phyloP scores from a whole-genome alignment of 2,329 filamentous ascomycete genomes.

The Neoascochyta sp. region DNA sequence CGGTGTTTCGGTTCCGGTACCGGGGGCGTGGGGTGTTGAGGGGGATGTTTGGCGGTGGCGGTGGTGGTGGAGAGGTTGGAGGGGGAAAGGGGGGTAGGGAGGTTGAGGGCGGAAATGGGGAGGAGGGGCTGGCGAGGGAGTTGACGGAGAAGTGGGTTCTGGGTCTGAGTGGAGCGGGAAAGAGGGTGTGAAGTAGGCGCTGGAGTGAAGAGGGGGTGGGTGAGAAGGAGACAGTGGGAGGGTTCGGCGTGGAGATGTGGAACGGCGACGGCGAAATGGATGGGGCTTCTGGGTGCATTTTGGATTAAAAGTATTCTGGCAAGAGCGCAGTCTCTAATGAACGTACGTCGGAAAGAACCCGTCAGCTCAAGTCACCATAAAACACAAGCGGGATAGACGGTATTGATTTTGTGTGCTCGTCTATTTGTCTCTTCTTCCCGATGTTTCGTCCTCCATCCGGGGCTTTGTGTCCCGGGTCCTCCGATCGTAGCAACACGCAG shows the following conservation, averaged over 20 bases:
- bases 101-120: neutral
- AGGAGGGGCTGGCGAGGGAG: constrained; percentile 4
- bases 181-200: neutral
- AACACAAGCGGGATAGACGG: too few relatives aligned
- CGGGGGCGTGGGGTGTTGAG: constrained; percentile 33
- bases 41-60: constrained; percentile 26
- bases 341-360: too few relatives aligned
- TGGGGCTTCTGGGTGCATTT: too few relatives aligned
- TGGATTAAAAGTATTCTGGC: too few relatives aligned
- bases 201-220: constrained; percentile 1
- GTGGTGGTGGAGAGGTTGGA: constrained; percentile 16
- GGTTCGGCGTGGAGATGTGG: neutral
- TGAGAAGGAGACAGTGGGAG: constrained; percentile 1
- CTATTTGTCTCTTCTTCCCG: neutral
- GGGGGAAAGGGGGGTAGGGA: constrained; percentile 7
- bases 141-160: constrained; percentile 24
- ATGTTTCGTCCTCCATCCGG: neutral
- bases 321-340: too few relatives aligned
- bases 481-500: too few relatives aligned
- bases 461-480: too few relatives aligned
- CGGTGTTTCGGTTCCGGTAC: constrained; percentile 50
- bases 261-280: neutral
- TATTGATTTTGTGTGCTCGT: too few relatives aligned
- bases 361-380: too few relatives aligned
- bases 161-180: too few relatives aligned